Base-by-base conservation (phyloP, 2,329 filamentous ascomycete genomes). In the Diplodia scrobiculata region DNA sequence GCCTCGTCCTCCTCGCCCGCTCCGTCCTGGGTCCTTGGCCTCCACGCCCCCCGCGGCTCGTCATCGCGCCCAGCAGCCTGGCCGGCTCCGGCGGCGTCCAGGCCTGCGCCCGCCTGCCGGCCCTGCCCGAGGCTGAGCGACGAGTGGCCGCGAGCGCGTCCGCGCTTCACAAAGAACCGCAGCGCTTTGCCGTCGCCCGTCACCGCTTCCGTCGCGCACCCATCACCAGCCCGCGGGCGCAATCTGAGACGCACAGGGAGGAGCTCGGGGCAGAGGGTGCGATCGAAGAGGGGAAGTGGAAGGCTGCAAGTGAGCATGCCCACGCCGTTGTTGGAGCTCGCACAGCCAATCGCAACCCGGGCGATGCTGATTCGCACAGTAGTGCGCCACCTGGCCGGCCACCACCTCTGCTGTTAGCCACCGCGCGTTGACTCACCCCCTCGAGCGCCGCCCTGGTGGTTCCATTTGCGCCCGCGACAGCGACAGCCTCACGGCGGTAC, bases 321-420 rank as follows among this genome's bases (percentile, higher is more conserved):
- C 67, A 68, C 63, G 63, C 58, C 58, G 67, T 67, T 60, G 64
- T 67, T 60, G 64, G 65, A 34, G 63, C 66, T 47, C 9, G 48
- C 53, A 34, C 52, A 54, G 63, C 70, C 69, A 70, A 69, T 68
- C 41, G 27, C 25, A 10, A 29, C 41, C 65, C 62, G 27, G 52
- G 51, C 32, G 47, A 58, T 32, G 38, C 14, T 63, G 51, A 69
- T 68, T 68, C 54, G 69, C 25, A 25, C 25, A 25, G 25, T 25
- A 25, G 25, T 25, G 25, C 25, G 25, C 25, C 25, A 25, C 25
- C 25, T 25, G 25, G 25, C 25, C 25, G 25, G 25, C 25, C 25
- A 25, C 25, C 25, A 25, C 36, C 34, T 47, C 17, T 19, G 38
- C 52, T 34, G 58, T 50, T 36, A 29, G 58, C 58, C 58, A 62